Conservation (phyloP, 2,329 filamentous ascomycete species). For the Calonectria fujianensis region DNA sequence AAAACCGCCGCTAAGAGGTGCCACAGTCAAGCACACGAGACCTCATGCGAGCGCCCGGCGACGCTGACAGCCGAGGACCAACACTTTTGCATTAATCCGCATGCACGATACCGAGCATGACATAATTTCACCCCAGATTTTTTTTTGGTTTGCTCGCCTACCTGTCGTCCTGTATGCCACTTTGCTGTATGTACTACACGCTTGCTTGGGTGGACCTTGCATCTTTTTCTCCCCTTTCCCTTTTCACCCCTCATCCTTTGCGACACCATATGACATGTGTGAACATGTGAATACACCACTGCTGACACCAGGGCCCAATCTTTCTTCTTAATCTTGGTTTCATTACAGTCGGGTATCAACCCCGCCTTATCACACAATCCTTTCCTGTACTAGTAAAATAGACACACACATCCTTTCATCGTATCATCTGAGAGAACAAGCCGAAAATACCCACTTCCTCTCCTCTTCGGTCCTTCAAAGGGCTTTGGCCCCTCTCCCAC, state of each 20-base stretch:
- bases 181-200: background rate
- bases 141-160: background rate
- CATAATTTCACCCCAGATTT: constrained; percentile 26
- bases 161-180: constrained; percentile 2
- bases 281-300: background rate
- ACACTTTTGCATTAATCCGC: constrained; percentile 24
- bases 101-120: constrained; percentile 12
- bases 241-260: too few species aligned
- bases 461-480: constrained; percentile 19
- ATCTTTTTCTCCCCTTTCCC: background rate
- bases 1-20: constrained; percentile 24
- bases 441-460: constrained; percentile 23
- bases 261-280: background rate
- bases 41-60: constrained; percentile 27
- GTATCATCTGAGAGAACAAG: constrained; percentile 21
- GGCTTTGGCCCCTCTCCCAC: constrained; percentile 3
- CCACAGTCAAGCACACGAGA: constrained; percentile 18
- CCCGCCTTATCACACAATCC: constrained; percentile 20
- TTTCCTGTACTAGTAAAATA: constrained; percentile 12
- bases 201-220: constrained; percentile 9
- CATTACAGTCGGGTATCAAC: constrained; percentile 20
- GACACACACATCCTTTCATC: constrained; percentile 16
- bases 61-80: constrained; percentile 21
- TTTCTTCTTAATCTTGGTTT: background rate
- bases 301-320: background rate